Evolutionary conservation across 371 early-diverging fungal species (phyloP).

Genomic region (Nematocida minor): DNA sequence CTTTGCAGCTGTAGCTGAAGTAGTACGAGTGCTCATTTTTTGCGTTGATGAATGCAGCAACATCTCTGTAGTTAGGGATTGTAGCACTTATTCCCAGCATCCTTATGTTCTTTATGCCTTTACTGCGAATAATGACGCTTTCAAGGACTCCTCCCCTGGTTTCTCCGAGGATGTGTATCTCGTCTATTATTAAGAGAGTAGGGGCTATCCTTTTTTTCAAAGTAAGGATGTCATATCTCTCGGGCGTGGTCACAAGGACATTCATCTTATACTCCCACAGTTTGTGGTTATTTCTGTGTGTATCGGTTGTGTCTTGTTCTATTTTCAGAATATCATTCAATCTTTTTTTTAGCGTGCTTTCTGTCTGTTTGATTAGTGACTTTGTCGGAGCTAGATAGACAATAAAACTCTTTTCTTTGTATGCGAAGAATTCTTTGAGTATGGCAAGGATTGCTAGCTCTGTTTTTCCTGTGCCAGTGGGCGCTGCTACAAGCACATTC

Average conservation of each 20-base stretch:
- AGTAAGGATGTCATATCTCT: conserved; percentile 47
- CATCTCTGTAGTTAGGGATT: conserved; percentile 50
- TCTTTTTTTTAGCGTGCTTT: background rate
- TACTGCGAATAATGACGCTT: conserved; percentile 16
- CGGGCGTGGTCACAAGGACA: conserved; percentile 52
- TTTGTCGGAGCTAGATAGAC: conserved; percentile 48
- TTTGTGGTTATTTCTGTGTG: background rate
- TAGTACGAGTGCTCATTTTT: conserved; percentile 16
- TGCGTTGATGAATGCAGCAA: conserved; percentile 21
- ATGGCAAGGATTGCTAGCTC: conserved; percentile 34
- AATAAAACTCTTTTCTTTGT: background rate
- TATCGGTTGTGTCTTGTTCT: background rate
- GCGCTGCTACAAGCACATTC: conserved; percentile 50
- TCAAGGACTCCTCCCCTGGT: conserved; percentile 36
- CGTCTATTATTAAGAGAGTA: conserved; percentile 46
- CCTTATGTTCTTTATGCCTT: background rate
- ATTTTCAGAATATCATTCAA: background rate
- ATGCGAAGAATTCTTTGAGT: background rate
- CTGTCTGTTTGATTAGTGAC: conserved; percentile 20
- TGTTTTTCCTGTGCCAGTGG: conserved; percentile 55
- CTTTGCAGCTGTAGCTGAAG: conserved; percentile 23
- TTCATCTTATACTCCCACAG: background rate
- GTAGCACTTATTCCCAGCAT: conserved; percentile 52
- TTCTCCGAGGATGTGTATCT: conserved; percentile 50
- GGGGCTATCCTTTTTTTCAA: conserved; percentile 19